A percentile compares a stretch with the other conserved stretches of the same genome.
Conservation (phyloP, 2,329 filamentous ascomycete genomes). For the Periconia macrospinosa region DNA sequence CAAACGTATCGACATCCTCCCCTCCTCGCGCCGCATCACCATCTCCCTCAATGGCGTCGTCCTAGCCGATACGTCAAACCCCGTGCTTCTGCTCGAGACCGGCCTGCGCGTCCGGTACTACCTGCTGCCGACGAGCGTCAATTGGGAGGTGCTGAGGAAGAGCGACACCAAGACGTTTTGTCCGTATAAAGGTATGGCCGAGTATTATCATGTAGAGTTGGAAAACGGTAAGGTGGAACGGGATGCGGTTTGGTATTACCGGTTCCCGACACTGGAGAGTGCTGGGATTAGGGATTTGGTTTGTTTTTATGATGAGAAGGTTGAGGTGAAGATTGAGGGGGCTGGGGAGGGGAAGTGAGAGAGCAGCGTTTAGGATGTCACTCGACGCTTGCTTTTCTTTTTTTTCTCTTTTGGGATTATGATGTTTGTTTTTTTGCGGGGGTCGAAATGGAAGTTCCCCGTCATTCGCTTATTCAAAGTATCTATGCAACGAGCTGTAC, state of each 20-base stretch:
- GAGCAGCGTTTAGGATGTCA: not conserved
- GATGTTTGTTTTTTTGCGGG: not conserved
- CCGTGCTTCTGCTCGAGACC: slow-evolving; percentile 63
- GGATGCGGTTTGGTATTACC: slow-evolving; percentile 67
- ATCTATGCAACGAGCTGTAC: too few relatives aligned
- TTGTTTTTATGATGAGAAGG: slow-evolving; percentile 71
- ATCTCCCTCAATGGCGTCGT: slow-evolving; percentile 52
- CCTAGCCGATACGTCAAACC: slow-evolving; percentile 48
- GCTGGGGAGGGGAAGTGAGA: slow-evolving; percentile 33
- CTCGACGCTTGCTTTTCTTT: too few relatives aligned
- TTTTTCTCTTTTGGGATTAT: too few relatives aligned
- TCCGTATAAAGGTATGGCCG: slow-evolving; percentile 68
- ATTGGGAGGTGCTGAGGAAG: slow-evolving; percentile 48
- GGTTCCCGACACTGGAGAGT: slow-evolving; percentile 59
- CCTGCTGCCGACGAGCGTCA: slow-evolving; percentile 56
- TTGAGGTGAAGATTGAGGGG: slow-evolving; percentile 64
- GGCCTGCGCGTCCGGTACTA: slow-evolving; percentile 63
- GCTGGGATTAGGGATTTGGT: slow-evolving; percentile 57
- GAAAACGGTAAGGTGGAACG: slow-evolving; percentile 49
- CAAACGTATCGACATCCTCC: slow-evolving; percentile 65
- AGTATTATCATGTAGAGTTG: slow-evolving; percentile 60
- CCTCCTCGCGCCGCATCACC: slow-evolving; percentile 56
- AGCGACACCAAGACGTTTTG: slow-evolving; percentile 61
- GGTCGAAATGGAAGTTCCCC: too few relatives aligned
- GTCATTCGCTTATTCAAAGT: too few relatives aligned